Evolutionary conservation across 305 asterid genomes (phyloP).

Genomic region (Fraxinus latifolia): DNA sequence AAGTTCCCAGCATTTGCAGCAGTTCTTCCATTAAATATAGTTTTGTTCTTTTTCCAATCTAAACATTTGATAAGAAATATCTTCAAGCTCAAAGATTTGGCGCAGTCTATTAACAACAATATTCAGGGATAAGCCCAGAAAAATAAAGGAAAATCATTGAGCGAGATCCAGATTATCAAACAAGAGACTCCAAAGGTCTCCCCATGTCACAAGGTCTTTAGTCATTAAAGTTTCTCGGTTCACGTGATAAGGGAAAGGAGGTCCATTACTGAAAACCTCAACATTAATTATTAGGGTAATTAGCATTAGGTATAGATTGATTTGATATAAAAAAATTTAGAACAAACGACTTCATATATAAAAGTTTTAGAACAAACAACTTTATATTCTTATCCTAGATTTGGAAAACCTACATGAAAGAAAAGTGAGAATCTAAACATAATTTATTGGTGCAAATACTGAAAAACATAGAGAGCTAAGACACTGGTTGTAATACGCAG

Average conservation of each 20-base stretch:
- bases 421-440: not conserved
- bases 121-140: not conserved
- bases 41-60: not conserved
- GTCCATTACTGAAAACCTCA: not conserved
- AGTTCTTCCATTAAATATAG: not conserved
- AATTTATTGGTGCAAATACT: not conserved
- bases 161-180: not conserved
- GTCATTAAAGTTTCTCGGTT: not conserved
- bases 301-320: not conserved
- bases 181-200: not conserved
- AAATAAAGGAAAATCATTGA: not conserved
- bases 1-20: not conserved
- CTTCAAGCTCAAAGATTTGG: not conserved
- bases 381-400: not conserved
- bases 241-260: not conserved
- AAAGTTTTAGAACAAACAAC: not conserved
- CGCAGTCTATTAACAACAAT: not conserved
- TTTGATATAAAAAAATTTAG: not conserved
- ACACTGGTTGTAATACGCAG: not conserved
- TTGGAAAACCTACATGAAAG: not conserved
- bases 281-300: not conserved
- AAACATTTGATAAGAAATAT: not conserved
- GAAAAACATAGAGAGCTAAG: not conserved
- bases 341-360: not conserved
- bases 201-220: not conserved